Percentiles rank a stretch among this genome's conserved stretches.
Conservation (phyloP, 768 basidiomycete genomes). For the Pulveroboletus sp. region DNA sequence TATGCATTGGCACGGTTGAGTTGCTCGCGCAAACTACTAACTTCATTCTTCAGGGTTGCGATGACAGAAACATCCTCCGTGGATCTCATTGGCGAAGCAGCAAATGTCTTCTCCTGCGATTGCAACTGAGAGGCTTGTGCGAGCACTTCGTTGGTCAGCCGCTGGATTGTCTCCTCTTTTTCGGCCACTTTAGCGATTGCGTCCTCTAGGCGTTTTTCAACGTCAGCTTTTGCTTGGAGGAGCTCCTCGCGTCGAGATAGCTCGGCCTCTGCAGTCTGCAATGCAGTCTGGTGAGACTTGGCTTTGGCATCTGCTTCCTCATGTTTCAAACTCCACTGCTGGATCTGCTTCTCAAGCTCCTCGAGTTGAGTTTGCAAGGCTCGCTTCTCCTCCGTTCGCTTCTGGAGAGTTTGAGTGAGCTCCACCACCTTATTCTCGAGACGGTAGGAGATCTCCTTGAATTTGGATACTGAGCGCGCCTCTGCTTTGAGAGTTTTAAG, state of each 20-base stretch:
- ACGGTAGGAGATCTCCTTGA: constrained; percentile 97
- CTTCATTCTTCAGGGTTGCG: constrained; percentile 84
- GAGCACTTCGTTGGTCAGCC: constrained; percentile 72
- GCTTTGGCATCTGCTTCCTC: constrained; percentile 78
- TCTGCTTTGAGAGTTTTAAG: constrained; percentile 81
- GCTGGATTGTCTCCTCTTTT: constrained; percentile 80
- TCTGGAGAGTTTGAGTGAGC: constrained; percentile 90
- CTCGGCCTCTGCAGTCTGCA: constrained; percentile 70
- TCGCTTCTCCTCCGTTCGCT: constrained; percentile 87
- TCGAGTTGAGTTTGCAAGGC: constrained; percentile 69
- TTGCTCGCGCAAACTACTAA: constrained; percentile 89
- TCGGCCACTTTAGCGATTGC: constrained; percentile 66
- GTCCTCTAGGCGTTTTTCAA: constrained; percentile 80
- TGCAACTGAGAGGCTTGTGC: constrained; percentile 75
- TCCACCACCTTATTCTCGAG: constrained; percentile 99
- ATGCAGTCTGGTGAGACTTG: constrained; percentile 65
- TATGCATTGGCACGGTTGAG: constrained; percentile 94
- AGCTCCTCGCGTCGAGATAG: constrained; percentile 69
- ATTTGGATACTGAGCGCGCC: constrained; percentile 94
- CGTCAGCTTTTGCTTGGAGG: constrained; percentile 66
- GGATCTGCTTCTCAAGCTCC: constrained; percentile 80
- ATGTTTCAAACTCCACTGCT: constrained; percentile 79
- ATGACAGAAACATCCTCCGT: constrained; percentile 87
- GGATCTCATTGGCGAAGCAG: constrained; percentile 57
- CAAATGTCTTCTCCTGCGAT: constrained; percentile 64